Percentiles rank a stretch among this genome's conserved stretches.
Conservation (phyloP, 2,329 filamentous ascomycete genomes). For the Fusarium solani-melongenae region DNA sequence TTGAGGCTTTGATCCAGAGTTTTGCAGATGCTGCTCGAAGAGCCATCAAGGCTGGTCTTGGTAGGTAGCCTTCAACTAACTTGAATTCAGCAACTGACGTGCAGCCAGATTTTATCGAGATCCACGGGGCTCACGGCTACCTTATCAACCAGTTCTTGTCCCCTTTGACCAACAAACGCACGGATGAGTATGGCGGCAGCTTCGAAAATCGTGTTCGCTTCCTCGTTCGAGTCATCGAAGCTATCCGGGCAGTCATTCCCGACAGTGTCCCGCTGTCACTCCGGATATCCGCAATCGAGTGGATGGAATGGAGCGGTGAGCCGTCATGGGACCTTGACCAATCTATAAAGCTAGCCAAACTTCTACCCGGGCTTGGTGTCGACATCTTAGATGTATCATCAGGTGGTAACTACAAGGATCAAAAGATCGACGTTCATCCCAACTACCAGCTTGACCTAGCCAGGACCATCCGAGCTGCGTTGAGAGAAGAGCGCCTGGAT, state of each 20-base stretch:
- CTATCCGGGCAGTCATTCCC: background rate
- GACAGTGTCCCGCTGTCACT: background rate
- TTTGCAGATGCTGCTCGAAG: background rate
- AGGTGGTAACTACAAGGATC: conserved; percentile 72
- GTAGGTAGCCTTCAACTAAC: background rate
- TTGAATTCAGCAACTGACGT: background rate
- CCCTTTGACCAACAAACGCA: conserved; percentile 58
- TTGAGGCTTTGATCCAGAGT: background rate
- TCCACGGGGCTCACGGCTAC: conserved; percentile 69
- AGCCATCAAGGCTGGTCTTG: background rate
- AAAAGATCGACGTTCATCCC: conserved; percentile 68
- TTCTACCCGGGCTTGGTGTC: conserved; percentile 77
- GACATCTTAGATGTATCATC: conserved; percentile 86
- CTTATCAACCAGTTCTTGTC: conserved; percentile 73
- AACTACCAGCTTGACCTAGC: conserved; percentile 79
- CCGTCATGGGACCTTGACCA: conserved; percentile 75
- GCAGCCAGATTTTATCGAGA: background rate
- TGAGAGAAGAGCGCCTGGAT: background rate
- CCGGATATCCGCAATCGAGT: background rate
- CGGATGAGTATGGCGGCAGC: conserved; percentile 71
- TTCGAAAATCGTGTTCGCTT: conserved; percentile 72
- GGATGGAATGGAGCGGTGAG: conserved; percentile 53
- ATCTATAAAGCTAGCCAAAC: conserved; percentile 45
- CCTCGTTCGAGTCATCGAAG: conserved; percentile 45
- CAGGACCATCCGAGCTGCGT: conserved; percentile 63